Percentiles rank a stretch among this genome's conserved stretches.
These are phyloP conservation scores for Aspergillus calidoustus DNA, from an alignment of 2,329 filamentous ascomycete genomes.

Conservation along the genomic window DNA sequence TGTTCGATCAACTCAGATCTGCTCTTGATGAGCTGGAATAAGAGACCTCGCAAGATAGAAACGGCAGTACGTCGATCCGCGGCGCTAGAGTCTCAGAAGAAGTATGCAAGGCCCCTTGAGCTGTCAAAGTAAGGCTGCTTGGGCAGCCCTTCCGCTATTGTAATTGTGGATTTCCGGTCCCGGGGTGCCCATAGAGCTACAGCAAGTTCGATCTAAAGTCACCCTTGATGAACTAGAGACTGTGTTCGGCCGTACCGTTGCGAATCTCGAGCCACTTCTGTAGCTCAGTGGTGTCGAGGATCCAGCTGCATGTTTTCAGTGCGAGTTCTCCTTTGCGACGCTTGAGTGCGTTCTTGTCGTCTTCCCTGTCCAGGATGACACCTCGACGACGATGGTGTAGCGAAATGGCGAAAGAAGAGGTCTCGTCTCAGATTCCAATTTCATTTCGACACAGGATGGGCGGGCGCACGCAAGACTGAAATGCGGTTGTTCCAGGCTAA, in stretches of 20 bases:
- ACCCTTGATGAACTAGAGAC: no score
- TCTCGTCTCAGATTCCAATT: no score
- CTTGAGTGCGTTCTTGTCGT: slow-evolving; percentile 6
- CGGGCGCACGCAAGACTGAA: no score
- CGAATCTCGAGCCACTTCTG: not conserved
- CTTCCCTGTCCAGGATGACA: slow-evolving; percentile 1
- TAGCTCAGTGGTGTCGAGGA: not conserved
- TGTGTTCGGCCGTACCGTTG: no score
- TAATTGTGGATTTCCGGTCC: slow-evolving; percentile 26
- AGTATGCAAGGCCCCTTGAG: slow-evolving; percentile 6
- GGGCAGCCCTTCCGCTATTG: slow-evolving; percentile 8
- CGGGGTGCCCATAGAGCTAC: slow-evolving; percentile 26
- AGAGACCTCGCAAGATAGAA: slow-evolving; percentile 21
- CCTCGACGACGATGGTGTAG: slow-evolving; percentile 14
- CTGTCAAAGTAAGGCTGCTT: not conserved
- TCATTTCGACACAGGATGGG: no score
- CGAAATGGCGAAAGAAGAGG: no score
- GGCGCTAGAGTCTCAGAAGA: slow-evolving; percentile 25
- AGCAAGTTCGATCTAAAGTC: slow-evolving; percentile 11
- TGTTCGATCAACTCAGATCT: not conserved
- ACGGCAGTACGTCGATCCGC: slow-evolving; percentile 14
- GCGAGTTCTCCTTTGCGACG: slow-evolving; percentile 4
- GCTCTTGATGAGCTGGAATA: slow-evolving; percentile 20
- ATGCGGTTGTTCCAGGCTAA: not conserved
- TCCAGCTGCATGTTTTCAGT: slow-evolving; percentile 4